Evolutionary conservation across 2,329 filamentous ascomycete species (phyloP).

Genomic region (Colletotrichum sp.): DNA sequence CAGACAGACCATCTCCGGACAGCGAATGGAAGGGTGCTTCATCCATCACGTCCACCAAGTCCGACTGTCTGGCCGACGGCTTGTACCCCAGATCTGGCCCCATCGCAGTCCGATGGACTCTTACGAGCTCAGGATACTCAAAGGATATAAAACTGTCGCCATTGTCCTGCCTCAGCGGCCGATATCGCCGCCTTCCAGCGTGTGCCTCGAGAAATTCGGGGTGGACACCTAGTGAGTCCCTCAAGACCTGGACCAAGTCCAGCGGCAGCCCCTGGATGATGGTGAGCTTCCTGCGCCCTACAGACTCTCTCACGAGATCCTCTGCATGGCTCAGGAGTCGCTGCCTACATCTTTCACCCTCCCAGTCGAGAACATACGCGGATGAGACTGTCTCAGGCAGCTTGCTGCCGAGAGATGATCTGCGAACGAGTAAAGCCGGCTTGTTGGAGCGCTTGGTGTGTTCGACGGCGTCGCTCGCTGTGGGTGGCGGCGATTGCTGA

Average conservation of each 20-base stretch:
- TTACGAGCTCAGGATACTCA: conserved; percentile 35
- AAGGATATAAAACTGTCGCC: conserved; percentile 23
- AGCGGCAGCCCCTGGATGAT: conserved; percentile 17
- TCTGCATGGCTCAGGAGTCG: conserved; percentile 13
- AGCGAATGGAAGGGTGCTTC: conserved; percentile 22
- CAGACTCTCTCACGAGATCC: conserved; percentile 10
- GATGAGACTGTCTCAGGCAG: conserved; percentile 13
- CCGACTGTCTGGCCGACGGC: conserved; percentile 1
- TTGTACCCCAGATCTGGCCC: background rate
- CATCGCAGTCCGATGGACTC: background rate
- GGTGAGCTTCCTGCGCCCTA: conserved; percentile 16
- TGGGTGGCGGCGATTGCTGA: conserved; percentile 14
- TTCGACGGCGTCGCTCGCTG: conserved; percentile 9
- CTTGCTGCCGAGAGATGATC: conserved; percentile 12
- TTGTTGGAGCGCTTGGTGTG: conserved; percentile 15
- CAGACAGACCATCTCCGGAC: conserved; percentile 24
- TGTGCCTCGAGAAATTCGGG: conserved; percentile 35
- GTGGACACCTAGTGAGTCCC: conserved; percentile 28
- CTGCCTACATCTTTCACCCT: conserved; percentile 5
- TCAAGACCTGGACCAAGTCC: conserved; percentile 24
- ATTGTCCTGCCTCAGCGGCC: conserved; percentile 18
- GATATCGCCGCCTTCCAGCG: conserved; percentile 27
- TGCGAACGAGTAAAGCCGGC: conserved; percentile 13
- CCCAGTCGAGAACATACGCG: conserved; percentile 18
- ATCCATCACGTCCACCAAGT: conserved; percentile 23